A percentile compares a stretch with the other conserved stretches of the same genome.
These are phyloP conservation scores for Amanita polypyramis DNA, from an alignment of 768 basidiomycete genomes.

Conservation along the genomic window DNA sequence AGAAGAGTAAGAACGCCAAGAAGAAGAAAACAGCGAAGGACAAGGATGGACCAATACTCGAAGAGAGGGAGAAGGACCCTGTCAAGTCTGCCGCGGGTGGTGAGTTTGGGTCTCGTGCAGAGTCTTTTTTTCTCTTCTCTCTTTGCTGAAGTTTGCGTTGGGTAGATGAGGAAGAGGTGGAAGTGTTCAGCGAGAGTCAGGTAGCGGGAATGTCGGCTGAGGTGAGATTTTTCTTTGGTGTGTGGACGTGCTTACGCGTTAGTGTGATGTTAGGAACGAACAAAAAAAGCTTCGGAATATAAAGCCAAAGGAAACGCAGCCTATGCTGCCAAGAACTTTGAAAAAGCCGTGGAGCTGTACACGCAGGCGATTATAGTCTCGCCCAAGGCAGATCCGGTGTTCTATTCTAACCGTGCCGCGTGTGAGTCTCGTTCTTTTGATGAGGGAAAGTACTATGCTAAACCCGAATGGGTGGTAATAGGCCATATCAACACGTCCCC, in stretches of 20 bases:
- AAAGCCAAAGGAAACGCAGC: slow-evolving; percentile 66
- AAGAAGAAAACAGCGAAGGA: slow-evolving; percentile 49
- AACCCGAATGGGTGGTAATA: slow-evolving; percentile 15
- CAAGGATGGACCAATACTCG: slow-evolving; percentile 56
- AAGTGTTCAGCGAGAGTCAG: slow-evolving; percentile 40
- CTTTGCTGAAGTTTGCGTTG: slow-evolving; percentile 11
- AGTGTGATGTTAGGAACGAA: slow-evolving; percentile 27
- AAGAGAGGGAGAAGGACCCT: slow-evolving; percentile 28
- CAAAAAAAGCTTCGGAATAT: slow-evolving; percentile 47
- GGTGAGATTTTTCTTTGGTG: slow-evolving; percentile 27
- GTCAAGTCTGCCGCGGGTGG: slow-evolving; percentile 27
- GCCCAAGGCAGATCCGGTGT: slow-evolving; percentile 81
- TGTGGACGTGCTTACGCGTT: background rate
- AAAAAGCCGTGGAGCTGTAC: slow-evolving; percentile 52
- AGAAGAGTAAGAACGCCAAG: slow-evolving; percentile 43
- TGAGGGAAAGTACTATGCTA: too few species aligned
- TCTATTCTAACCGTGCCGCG: slow-evolving; percentile 94
- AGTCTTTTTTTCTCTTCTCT: slow-evolving; percentile 4
- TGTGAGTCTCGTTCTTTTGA: slow-evolving; percentile 40
- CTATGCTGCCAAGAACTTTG: slow-evolving; percentile 54
- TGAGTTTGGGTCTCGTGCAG: slow-evolving; percentile 14
- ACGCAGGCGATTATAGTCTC: slow-evolving; percentile 67
- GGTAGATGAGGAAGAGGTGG: slow-evolving; percentile 19
- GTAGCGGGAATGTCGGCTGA: slow-evolving; percentile 47
- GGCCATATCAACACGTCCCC: slow-evolving; percentile 90